Conservation (phyloP, 2,329 filamentous ascomycete genomes). For the Beauveria asiatica region DNA sequence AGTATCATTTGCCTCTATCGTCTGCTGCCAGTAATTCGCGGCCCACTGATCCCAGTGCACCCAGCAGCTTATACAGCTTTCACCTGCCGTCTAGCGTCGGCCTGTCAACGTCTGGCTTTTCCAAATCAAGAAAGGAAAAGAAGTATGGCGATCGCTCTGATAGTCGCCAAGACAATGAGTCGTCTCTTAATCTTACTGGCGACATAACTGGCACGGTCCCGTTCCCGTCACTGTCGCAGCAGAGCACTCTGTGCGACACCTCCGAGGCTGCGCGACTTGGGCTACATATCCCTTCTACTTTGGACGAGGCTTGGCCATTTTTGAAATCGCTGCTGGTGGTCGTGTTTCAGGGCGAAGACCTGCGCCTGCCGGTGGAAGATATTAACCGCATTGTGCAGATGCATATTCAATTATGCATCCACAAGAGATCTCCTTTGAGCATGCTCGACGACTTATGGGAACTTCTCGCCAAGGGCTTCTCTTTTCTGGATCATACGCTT, state of each 20-base stretch:
- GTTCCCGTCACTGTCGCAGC: conserved; percentile 35
- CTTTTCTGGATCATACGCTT: conserved; percentile 75
- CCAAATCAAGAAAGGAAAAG: conserved; percentile 82
- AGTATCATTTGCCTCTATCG: conserved; percentile 63
- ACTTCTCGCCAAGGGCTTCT: conserved; percentile 72
- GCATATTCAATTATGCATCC: conserved; percentile 70
- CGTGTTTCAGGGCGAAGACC: conserved; percentile 73
- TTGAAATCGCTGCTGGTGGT: conserved; percentile 67
- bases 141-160: conserved; percentile 61
- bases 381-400: conserved; percentile 73
- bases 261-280: conserved; percentile 45
- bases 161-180: conserved; percentile 44
- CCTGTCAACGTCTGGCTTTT: conserved; percentile 56
- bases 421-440: conserved; percentile 59
- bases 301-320: conserved; percentile 76
- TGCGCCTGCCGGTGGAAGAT: conserved; percentile 73
- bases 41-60: conserved; percentile 65
- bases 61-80: conserved; percentile 72
- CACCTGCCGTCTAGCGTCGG: conserved; percentile 64
- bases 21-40: conserved; percentile 70
- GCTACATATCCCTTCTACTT: conserved; percentile 60
- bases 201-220: conserved; percentile 49
- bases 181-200: conserved; percentile 28
- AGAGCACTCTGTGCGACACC: conserved; percentile 42
- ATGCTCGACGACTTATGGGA: conserved; percentile 72